phyloP scores from a whole-genome alignment of 106 monocot genomes.

The Iris macrosiphon region DNA sequence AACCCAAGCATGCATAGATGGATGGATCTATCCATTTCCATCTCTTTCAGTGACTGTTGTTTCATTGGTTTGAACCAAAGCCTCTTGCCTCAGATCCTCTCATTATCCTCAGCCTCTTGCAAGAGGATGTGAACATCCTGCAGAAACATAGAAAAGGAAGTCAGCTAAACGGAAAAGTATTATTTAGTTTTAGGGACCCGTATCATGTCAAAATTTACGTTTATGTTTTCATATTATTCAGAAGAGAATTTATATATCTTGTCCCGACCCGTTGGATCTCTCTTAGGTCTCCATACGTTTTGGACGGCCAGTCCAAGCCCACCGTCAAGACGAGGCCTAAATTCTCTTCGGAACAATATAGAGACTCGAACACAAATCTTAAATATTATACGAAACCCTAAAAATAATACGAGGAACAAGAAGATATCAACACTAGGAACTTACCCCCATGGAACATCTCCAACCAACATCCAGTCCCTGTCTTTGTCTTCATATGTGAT shows the following conservation, averaged over 20 bases:
- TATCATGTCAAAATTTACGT: too few species aligned
- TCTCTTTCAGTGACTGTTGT: neutral
- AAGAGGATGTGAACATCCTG: slow-evolving; percentile 23
- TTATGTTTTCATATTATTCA: too few species aligned
- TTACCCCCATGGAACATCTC: slow-evolving; percentile 41
- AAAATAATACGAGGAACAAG: too few species aligned
- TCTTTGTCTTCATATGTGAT: slow-evolving; percentile 38
- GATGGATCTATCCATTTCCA: neutral
- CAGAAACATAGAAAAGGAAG: neutral
- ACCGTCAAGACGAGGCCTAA: too few species aligned
- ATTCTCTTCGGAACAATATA: too few species aligned
- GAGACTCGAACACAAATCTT: too few species aligned
- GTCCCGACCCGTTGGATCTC: too few species aligned
- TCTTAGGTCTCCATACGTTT: too few species aligned
- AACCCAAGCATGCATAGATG: slow-evolving; percentile 3
- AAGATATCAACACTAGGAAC: neutral
- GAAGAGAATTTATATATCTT: too few species aligned
- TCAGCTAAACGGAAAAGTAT: neutral
- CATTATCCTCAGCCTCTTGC: slow-evolving; percentile 25
- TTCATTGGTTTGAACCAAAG: slow-evolving; percentile 6
- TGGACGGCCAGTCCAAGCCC: too few species aligned
- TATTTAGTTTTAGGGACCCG: too few species aligned
- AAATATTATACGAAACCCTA: too few species aligned
- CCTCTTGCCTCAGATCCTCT: slow-evolving; percentile 22
- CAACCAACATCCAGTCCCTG: slow-evolving; percentile 38